Evolutionary conservation across 495 filamentous ascomycete genomes (phyloP).

Genomic region (Hypoxylon perforatum): DNA sequence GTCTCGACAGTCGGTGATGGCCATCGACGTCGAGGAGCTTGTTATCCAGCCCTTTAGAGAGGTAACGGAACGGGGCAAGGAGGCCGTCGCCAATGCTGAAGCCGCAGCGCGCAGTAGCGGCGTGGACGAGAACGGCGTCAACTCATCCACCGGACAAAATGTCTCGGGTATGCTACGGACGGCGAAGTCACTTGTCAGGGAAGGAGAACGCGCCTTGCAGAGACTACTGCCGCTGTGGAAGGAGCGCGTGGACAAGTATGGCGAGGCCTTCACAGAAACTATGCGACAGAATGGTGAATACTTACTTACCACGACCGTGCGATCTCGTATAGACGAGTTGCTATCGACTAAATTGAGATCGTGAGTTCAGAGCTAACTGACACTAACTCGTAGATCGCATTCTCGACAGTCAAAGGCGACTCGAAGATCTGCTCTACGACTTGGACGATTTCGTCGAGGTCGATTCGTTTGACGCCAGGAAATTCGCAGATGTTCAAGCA

Average conservation of each 20-base stretch:
- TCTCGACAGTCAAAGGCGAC: conserved; percentile 44
- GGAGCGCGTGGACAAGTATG: conserved; percentile 46
- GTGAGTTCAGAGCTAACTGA: conserved; percentile 9
- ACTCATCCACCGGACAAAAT: conserved; percentile 12
- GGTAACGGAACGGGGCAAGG: conserved; percentile 47
- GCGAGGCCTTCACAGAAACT: conserved; percentile 46
- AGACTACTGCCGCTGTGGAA: conserved; percentile 50
- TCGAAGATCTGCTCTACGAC: conserved; percentile 55
- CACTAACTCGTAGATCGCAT: conserved; percentile 38
- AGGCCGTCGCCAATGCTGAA: conserved; percentile 48
- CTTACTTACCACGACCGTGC: conserved; percentile 2
- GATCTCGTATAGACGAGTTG: background rate
- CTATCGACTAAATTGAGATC: background rate
- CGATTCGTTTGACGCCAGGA: conserved; percentile 46
- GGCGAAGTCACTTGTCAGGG: conserved; percentile 45
- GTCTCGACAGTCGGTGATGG: conserved; percentile 44
- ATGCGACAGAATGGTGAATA: conserved; percentile 52
- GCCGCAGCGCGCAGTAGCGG: conserved; percentile 20
- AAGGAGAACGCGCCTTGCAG: conserved; percentile 50
- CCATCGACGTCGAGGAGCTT: conserved; percentile 50
- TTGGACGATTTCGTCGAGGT: conserved; percentile 51
- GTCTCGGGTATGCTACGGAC: conserved; percentile 42
- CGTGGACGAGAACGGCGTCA: conserved; percentile 25
- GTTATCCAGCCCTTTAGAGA: conserved; percentile 53
- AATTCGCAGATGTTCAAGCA: conserved; percentile 47